Conservation (phyloP, 2,329 filamentous ascomycete species). For the Corynespora cassiicola region DNA sequence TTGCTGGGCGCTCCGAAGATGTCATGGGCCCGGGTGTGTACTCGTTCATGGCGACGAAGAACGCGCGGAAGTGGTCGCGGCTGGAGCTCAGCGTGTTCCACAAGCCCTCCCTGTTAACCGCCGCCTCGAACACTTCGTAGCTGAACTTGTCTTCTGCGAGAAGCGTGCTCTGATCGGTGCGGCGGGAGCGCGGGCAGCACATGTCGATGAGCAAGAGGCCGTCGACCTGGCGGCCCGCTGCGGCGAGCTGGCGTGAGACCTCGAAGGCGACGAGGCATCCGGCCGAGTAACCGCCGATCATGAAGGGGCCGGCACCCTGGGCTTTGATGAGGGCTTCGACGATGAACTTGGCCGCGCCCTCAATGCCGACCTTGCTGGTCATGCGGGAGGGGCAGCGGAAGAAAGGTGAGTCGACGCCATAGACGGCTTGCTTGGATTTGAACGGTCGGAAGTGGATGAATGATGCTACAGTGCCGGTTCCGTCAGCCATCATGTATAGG, state of each 20-base stretch:
- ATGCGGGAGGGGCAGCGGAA: constrained; percentile 21
- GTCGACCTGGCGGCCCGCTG: constrained; percentile 20
- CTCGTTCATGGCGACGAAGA: too few species aligned
- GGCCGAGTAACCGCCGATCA: constrained; percentile 56
- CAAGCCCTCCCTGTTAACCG: too few species aligned
- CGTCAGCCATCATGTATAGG: constrained; percentile 37
- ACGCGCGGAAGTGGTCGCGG: too few species aligned
- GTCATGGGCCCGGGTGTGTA: constrained; percentile 21
- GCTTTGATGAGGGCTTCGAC: constrained; percentile 23
- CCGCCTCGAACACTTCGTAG: too few species aligned
- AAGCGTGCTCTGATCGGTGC: too few species aligned
- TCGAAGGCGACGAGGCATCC: constrained; percentile 72
- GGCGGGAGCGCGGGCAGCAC: constrained; percentile 4
- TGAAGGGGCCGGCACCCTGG: constrained; percentile 26
- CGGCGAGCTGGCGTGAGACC: constrained; percentile 20
- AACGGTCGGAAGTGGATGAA: constrained; percentile 33
- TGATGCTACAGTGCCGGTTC: constrained; percentile 29
- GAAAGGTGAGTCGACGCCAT: constrained; percentile 38
- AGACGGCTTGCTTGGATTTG: constrained; percentile 23
- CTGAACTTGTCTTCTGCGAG: too few species aligned
- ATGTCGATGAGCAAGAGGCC: constrained; percentile 32
- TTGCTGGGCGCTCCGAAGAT: not conserved
- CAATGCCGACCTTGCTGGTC: constrained; percentile 22
- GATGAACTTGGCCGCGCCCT: constrained; percentile 11
- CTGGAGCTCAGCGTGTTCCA: too few species aligned